Evolutionary conservation across 768 basidiomycete genomes (phyloP), one percentile per base, ranked within the genome.

Genomic region (Lactifluus volemus): DNA sequence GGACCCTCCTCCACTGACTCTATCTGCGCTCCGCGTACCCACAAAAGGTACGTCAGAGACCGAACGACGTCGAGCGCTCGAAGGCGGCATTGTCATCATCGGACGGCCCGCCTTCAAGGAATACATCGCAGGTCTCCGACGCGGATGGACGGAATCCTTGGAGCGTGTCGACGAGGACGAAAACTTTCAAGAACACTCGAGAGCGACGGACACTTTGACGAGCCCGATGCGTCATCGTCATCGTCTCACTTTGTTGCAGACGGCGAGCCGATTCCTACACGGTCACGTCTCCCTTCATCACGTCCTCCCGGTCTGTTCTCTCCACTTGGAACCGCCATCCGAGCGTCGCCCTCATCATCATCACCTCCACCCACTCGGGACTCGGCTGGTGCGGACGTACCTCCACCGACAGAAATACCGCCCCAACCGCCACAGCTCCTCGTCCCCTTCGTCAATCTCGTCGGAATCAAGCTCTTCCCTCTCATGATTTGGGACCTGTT

Each of bases 21-120:
- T 75, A 8, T 55, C 74, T 58, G 69, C 72, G 57, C 73, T 81
- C 68, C 64, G 77, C 51, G 70, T 85, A n/a, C 81, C 85, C 15
- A 77, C 79, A 29, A 77, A 81, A 61, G 78, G 76, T 51, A 74
- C 83, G 30, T 78, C 75, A 1, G 77, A 79, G 12, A 80, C 83
- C 67, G 76, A 77, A 49, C 80, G 77, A 4, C 72, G 78, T 60
- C 79, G 81, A 19, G 84, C 86, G 63, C 76, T 91, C 9, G 82
- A 85, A n/a, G 94, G 94, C 12, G 96, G 95, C 2, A 79, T 85
- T 44, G 79, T 97, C 59, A 76, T 99, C 59, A 72, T 99, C 34
- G 97, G 97, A 4, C 83, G 97, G 53, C 84, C 89, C 39, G 89
- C 92, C 0, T 81, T 96, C 73, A 99, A 98, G 75, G 97, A 99